A percentile compares a stretch with the other conserved stretches of the same genome.
phyloP scores from a whole-genome alignment of 2,329 filamentous ascomycete genomes.

The Diaporthe nobilis region DNA sequence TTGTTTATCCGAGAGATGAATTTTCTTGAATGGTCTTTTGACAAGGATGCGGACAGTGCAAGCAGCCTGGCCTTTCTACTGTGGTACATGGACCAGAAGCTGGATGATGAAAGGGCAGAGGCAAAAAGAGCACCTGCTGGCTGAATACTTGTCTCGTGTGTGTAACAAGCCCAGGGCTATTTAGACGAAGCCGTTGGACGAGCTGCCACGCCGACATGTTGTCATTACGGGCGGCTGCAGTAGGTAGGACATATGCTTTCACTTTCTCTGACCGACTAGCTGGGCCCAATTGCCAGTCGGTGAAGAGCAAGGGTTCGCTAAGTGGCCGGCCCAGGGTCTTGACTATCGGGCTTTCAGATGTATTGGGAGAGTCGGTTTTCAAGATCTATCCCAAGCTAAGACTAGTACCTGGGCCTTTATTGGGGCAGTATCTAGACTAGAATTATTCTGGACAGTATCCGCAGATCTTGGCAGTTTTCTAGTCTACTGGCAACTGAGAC shows the following conservation, averaged over 20 bases:
- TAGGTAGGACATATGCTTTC: background rate
- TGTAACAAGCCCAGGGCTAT: background rate
- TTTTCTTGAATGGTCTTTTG: background rate
- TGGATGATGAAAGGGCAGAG: background rate
- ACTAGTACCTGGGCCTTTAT: background rate
- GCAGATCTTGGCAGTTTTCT: background rate
- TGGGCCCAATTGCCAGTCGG: background rate
- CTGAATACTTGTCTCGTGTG: background rate
- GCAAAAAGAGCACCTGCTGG: background rate
- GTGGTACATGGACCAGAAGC: background rate
- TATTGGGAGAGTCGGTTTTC: background rate
- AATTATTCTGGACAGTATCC: background rate
- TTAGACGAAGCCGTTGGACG: background rate
- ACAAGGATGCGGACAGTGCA: slow-evolving; percentile 20
- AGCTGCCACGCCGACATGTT: background rate
- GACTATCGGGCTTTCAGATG: background rate
- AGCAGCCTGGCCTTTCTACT: background rate
- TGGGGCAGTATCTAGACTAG: background rate
- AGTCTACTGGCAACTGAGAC: background rate
- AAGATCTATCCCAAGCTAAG: background rate
- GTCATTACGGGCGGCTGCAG: slow-evolving; percentile 11
- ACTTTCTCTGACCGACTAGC: background rate
- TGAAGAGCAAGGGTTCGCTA: background rate
- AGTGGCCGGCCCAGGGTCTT: background rate
- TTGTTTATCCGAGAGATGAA: background rate